Evolutionary conservation across 345 rosid species (phyloP).

Genomic region (Salix arbutifolia): DNA sequence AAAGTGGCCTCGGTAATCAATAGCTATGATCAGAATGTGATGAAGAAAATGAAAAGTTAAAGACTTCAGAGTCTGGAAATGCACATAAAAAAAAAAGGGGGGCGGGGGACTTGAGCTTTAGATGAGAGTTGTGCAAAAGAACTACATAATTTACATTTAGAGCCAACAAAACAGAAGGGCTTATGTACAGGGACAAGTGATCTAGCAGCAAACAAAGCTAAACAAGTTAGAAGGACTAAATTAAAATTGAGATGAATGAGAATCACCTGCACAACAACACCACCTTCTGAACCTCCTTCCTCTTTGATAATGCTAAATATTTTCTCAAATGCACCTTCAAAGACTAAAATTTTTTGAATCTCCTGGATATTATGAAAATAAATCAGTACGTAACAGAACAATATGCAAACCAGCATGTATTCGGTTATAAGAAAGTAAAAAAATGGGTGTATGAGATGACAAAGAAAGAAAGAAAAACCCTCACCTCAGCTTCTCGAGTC

Average conservation of each 20-base stretch:
- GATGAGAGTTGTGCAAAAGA: background rate
- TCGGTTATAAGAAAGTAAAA: background rate
- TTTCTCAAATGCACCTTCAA: constrained; percentile 97
- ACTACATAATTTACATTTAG: background rate
- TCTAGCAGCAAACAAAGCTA: background rate
- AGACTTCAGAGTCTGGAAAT: background rate
- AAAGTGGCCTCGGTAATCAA: background rate
- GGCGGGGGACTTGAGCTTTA: background rate
- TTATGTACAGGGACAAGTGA: background rate
- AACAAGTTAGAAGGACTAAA: background rate
- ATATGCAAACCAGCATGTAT: background rate
- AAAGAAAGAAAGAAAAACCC: constrained; percentile 1
- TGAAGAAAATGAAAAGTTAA: background rate
- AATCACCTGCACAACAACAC: constrained; percentile 94
- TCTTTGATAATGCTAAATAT: constrained; percentile 86
- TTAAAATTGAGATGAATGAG: background rate
- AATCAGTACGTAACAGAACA: constrained; percentile 16
- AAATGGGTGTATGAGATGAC: background rate
- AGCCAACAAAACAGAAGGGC: background rate
- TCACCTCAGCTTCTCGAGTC: constrained; percentile 96
- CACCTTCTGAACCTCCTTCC: constrained; percentile 98
- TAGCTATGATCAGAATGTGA: background rate
- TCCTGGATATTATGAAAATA: constrained; percentile 47
- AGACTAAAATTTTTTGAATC: constrained; percentile 96
- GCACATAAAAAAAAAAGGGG: background rate